phyloP scores from a whole-genome alignment of 2,329 filamentous ascomycete species.

The Fusarium ramigenum region DNA sequence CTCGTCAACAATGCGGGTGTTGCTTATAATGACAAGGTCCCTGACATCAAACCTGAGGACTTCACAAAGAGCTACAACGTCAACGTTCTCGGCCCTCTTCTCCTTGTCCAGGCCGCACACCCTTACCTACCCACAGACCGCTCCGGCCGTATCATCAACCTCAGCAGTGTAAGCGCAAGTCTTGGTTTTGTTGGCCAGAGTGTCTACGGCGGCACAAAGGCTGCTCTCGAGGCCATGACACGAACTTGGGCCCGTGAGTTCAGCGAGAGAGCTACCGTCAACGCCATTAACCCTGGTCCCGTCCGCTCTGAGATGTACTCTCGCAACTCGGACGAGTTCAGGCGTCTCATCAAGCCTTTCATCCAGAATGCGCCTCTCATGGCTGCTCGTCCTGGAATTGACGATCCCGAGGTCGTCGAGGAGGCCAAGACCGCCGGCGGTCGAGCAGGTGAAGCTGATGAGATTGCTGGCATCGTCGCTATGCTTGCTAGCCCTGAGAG shows the following conservation, averaged over 20 bases:
- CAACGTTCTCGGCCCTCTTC: constrained; percentile 81
- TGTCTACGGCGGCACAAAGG: constrained; percentile 64
- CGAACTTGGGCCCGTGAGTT: constrained; percentile 65
- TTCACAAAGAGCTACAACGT: constrained; percentile 77
- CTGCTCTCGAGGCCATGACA: constrained; percentile 64
- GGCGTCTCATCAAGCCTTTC: constrained; percentile 42
- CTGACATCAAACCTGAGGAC: constrained; percentile 68
- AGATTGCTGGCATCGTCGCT: constrained; percentile 39
- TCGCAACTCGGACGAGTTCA: constrained; percentile 43
- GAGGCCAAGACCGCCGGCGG: constrained; percentile 42
- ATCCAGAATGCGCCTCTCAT: constrained; percentile 44
- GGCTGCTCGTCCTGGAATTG: constrained; percentile 37
- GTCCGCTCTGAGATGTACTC: constrained; percentile 61
- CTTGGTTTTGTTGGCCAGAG: constrained; percentile 60
- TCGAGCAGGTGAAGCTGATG: constrained; percentile 41
- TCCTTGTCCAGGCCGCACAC: constrained; percentile 76
- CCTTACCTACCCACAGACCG: constrained; percentile 77
- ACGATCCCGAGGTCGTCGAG: constrained; percentile 40
- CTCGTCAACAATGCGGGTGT: constrained; percentile 85
- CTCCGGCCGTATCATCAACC: constrained; percentile 64
- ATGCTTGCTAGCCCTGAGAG: constrained; percentile 42
- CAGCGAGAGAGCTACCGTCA: constrained; percentile 60
- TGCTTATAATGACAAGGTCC: constrained; percentile 68
- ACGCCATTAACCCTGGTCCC: constrained; percentile 64
- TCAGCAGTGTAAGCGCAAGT: constrained; percentile 60